A percentile compares a stretch with the other conserved stretches of the same genome.
Conservation (phyloP, 768 basidiomycete genomes). For the Psilocybe tampanensis region DNA sequence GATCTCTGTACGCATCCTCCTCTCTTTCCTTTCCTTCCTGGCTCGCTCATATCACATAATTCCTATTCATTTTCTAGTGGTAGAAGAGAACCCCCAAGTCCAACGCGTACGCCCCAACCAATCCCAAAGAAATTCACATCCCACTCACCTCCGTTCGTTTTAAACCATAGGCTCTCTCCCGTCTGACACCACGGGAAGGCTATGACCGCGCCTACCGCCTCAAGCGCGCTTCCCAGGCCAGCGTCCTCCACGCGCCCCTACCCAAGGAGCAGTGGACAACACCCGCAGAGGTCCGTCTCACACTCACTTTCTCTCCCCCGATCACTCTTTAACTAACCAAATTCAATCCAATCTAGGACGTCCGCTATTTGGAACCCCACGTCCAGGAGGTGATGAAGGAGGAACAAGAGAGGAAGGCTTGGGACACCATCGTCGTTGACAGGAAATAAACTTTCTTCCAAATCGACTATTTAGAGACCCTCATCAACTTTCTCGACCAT, state of each 20-base stretch:
- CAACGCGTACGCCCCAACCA: conserved; percentile 63
- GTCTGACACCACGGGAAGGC: conserved; percentile 74
- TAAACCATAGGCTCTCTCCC: conserved; percentile 71
- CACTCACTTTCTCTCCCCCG: background rate
- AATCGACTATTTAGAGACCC: no score
- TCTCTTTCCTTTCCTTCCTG: conserved; percentile 11
- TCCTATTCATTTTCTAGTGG: conserved; percentile 40
- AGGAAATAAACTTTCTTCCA: conserved; percentile 54
- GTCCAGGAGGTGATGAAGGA: conserved; percentile 75
- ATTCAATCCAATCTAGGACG: conserved; percentile 60
- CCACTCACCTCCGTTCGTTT: background rate
- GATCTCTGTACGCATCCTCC: conserved; percentile 74
- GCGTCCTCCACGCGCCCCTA: conserved; percentile 76
- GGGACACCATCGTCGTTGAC: conserved; percentile 79
- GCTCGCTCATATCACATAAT: conserved; percentile 5
- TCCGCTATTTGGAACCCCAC: conserved; percentile 84
- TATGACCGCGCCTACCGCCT: conserved; percentile 94
- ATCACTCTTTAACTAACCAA: conserved; percentile 7
- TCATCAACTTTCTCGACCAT: no score
- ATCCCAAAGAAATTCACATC: background rate
- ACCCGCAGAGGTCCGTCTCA: conserved; percentile 63
- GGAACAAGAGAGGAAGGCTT: conserved; percentile 72
- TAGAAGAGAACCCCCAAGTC: conserved; percentile 77
- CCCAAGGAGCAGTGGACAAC: conserved; percentile 82
- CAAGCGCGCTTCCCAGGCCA: conserved; percentile 80